Evolutionary conservation across 2,329 filamentous ascomycete genomes (phyloP).

Genomic region (Dactylellina parvicollis): DNA sequence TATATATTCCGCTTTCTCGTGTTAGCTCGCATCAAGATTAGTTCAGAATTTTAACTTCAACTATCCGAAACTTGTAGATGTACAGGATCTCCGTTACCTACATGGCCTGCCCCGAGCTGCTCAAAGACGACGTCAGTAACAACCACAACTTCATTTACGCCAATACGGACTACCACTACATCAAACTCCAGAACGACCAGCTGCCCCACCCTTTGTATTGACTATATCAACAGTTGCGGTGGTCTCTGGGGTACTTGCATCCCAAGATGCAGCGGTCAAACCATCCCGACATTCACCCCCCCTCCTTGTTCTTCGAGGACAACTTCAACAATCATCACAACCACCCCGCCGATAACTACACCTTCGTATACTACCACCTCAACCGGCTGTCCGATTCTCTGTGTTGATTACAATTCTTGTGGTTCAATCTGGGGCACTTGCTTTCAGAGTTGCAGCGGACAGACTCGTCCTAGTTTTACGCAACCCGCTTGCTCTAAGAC

Average conservation of each 20-base stretch:
- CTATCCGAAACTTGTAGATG: no score
- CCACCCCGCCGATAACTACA: no score
- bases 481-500: slow-evolving; percentile 6
- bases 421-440: slow-evolving; percentile 23
- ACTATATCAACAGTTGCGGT: slow-evolving; percentile 28
- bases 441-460: slow-evolving; percentile 10
- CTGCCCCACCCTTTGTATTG: slow-evolving; percentile 22
- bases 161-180: neutral
- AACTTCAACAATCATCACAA: neutral
- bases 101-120: no score
- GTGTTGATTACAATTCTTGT: neutral
- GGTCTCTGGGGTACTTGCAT: slow-evolving; percentile 21
- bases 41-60: no score
- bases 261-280: slow-evolving; percentile 14
- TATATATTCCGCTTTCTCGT: no score
- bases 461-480: neutral
- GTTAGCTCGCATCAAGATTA: no score
- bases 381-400: slow-evolving; percentile 4
- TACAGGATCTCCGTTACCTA: no score
- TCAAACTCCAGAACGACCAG: neutral
- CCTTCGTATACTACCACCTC: neutral
- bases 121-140: no score
- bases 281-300: slow-evolving; percentile 16
- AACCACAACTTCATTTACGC: neutral
- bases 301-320: slow-evolving; percentile 13